Evolutionary conservation across 2,329 filamentous ascomycete genomes (phyloP).

Genomic region (Penicillium expansum): DNA sequence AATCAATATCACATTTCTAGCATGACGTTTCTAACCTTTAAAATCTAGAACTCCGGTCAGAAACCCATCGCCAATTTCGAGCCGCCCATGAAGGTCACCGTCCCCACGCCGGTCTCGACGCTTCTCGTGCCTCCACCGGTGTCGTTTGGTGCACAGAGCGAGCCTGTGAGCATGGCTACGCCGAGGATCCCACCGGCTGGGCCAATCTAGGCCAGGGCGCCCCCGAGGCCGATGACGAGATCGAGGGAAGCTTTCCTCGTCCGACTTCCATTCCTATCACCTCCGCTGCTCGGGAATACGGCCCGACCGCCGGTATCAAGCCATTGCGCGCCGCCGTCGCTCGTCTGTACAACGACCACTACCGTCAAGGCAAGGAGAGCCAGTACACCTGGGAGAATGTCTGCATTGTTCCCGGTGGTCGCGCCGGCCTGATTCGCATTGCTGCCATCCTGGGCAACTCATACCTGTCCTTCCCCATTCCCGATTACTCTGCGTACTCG

Average conservation of each 20-base stretch:
- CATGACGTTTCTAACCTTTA: not conserved
- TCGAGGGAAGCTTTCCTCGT: conserved; percentile 81
- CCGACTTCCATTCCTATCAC: conserved; percentile 75
- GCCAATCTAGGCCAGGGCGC: conserved; percentile 93
- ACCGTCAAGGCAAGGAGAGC: conserved; percentile 80
- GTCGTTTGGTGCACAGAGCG: conserved; percentile 76
- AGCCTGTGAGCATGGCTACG: conserved; percentile 82
- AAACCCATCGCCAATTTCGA: conserved; percentile 85
- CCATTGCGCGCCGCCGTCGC: conserved; percentile 85
- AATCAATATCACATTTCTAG: not conserved
- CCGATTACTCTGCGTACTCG: conserved; percentile 95
- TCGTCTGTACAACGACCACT: conserved; percentile 87
- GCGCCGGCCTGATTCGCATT: conserved; percentile 90
- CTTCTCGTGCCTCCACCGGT: conserved; percentile 82
- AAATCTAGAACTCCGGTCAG: conserved; percentile 69
- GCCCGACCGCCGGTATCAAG: conserved; percentile 91
- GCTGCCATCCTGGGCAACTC: conserved; percentile 90
- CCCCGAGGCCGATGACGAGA: conserved; percentile 90
- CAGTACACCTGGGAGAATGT: conserved; percentile 98
- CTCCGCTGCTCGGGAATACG: conserved; percentile 80
- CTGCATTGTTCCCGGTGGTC: conserved; percentile 88
- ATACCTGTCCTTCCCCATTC: conserved; percentile 90
- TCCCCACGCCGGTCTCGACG: conserved; percentile 86
- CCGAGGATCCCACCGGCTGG: conserved; percentile 78
- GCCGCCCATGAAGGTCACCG: conserved; percentile 86